These are phyloP conservation scores for Pseudotsuga menziesii DNA, from an alignment of 75 land plant genomes.

Conservation along the genomic window DNA sequence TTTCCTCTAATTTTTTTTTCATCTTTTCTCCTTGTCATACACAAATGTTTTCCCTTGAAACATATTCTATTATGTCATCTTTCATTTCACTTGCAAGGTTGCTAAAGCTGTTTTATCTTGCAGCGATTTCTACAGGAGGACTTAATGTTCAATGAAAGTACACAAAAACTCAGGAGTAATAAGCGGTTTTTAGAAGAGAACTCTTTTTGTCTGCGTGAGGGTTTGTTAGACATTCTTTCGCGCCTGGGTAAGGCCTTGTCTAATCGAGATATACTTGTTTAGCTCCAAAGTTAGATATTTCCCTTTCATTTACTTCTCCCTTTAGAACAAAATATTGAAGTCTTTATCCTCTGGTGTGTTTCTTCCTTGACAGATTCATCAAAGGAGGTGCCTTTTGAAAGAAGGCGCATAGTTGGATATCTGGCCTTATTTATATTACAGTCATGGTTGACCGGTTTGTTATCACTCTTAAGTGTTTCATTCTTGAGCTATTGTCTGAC, in stretches of 20 bases:
- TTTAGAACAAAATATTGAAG: not conserved
- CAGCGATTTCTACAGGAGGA: slow-evolving; percentile 41
- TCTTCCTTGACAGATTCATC: slow-evolving; percentile 25
- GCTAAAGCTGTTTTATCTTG: slow-evolving; percentile 4
- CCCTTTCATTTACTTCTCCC: not conserved
- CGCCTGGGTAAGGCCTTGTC: slow-evolving; percentile 27
- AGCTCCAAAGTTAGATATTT: not conserved
- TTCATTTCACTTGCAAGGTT: not conserved
- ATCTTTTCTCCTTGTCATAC: not conserved
- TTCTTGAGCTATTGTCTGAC: not conserved
- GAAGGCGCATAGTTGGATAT: slow-evolving; percentile 24
- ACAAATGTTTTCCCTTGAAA: not conserved
- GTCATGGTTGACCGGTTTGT: slow-evolving; percentile 35
- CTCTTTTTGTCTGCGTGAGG: slow-evolving; percentile 20
- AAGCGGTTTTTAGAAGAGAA: slow-evolving; percentile 25
- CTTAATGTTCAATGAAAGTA: slow-evolving; percentile 14
- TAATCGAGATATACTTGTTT: not conserved
- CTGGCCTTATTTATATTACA: slow-evolving; percentile 30
- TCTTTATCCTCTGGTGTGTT: slow-evolving; percentile 4
- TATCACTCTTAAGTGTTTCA: not conserved
- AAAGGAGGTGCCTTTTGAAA: slow-evolving; percentile 32
- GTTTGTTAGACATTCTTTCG: slow-evolving; percentile 23
- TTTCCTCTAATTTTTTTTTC: too few relatives aligned
- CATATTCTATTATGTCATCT: not conserved
- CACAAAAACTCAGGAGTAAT: slow-evolving; percentile 23